These are phyloP conservation scores for Fusarium sp. DNA, from an alignment of 2,329 filamentous ascomycete species.

Conservation along the genomic window DNA sequence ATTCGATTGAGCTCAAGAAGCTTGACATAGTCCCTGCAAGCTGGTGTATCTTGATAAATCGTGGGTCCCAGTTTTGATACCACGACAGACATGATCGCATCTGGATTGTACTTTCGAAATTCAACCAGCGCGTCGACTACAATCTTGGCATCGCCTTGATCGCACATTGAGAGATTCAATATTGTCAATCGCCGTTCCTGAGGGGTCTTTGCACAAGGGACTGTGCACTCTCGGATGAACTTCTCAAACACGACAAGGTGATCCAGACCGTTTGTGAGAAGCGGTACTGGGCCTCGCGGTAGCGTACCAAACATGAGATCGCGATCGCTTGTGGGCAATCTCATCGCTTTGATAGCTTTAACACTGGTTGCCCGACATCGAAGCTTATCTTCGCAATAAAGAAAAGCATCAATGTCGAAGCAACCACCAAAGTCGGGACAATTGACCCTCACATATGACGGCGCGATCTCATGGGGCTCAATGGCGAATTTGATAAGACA, in stretches of 20 bases:
- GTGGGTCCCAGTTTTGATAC: not conserved
- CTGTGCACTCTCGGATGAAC: not conserved
- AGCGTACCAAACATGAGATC: not conserved
- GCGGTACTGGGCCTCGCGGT: not conserved
- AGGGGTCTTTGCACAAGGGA: rapidly evolving
- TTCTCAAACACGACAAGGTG: not conserved
- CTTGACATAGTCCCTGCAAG: not conserved
- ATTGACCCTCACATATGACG: not conserved
- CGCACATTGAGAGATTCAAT: constrained; percentile 1
- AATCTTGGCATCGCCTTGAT: constrained; percentile 4
- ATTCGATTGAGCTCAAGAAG: not conserved
- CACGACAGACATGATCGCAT: not conserved
- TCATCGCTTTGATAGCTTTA: not conserved
- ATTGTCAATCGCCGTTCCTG: not conserved
- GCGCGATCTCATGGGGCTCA: not conserved
- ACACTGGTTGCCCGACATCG: constrained; percentile 7
- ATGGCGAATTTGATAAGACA: not conserved
- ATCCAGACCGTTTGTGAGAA: not conserved
- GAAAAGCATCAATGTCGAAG: constrained; percentile 2
- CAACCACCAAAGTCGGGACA: not conserved
- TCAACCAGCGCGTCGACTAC: not conserved
- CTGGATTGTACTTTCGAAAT: not conserved
- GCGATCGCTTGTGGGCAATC: not conserved
- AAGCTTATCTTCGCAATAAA: constrained; percentile 1
- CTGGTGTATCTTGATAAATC: not conserved